phyloP scores from a whole-genome alignment of 768 basidiomycete species.

The Porpolomopsis calyptriformis region DNA sequence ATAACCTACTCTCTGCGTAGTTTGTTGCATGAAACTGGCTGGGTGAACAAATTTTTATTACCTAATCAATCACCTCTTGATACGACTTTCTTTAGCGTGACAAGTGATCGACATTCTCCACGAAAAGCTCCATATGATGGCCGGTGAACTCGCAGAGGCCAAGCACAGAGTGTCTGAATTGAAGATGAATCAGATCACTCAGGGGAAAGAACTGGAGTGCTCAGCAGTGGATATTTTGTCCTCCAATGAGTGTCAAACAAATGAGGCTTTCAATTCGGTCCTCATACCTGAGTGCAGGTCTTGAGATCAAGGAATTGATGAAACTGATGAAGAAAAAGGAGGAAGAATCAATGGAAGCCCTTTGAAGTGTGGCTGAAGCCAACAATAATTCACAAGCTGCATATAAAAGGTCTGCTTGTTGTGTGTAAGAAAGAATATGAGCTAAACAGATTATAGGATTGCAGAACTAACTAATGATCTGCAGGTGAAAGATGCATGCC shows the following conservation, averaged over 20 bases:
- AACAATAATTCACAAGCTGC: neutral
- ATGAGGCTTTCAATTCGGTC: neutral
- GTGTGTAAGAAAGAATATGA: neutral
- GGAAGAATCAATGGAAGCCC: neutral
- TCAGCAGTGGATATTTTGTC: constrained; percentile 1
- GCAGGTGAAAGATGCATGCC: neutral
- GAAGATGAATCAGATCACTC: constrained; percentile 6
- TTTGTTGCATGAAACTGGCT: too few relatives aligned
- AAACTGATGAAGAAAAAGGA: neutral
- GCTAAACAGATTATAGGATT: neutral
- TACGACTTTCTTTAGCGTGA: constrained; percentile 4
- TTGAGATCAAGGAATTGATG: neutral
- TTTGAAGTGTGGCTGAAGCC: neutral
- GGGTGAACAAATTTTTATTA: neutral
- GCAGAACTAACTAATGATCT: neutral
- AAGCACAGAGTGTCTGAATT: constrained; percentile 7
- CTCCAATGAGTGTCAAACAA: neutral
- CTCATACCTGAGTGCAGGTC: neutral
- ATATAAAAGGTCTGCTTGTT: constrained; percentile 1
- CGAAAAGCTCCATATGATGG: constrained; percentile 5
- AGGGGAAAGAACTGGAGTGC: constrained; percentile 1
- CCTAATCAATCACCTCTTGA: neutral
- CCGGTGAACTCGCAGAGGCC: constrained; percentile 9
- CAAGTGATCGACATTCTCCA: constrained; percentile 10
- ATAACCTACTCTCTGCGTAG: too few relatives aligned